Evolutionary conservation across 2,329 filamentous ascomycete genomes (phyloP), one percentile per base, ranked within the genome.

Genomic region (Saccharata proteae): DNA sequence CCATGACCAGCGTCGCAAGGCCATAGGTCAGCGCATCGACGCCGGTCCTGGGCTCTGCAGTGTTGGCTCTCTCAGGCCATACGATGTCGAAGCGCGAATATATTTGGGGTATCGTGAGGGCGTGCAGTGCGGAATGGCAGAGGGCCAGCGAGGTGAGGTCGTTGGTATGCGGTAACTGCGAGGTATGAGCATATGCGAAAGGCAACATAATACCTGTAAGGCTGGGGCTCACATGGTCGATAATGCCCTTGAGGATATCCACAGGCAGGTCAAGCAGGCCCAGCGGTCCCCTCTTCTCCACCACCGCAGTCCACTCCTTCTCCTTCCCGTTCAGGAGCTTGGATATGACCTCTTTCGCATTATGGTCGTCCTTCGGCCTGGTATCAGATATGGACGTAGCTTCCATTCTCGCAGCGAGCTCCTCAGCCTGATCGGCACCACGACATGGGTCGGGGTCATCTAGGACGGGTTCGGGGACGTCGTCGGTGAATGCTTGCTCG

Each of bases 11-110:
- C 0, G 83, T 90, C 9, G 82, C 75, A 13, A 90, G 63, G 5
- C 83, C 82, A 49, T 84, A 88, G 0, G 81, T 86, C 26, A 90
- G 69, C 22, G 82, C 81, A 58, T 90, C 81, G 17, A 90, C 81
- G 35, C 77, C 79, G 23, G 74, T 74, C 25, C 76, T 67, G 32
- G 77, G 74, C 43, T 80, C 73, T 2, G 69, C 62, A 6, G 73
- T 65, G 6, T 69, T 63, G 40, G 70, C 68, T 18, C 71, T 72
- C 46, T 88, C 81, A 0, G 82, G 82, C 83, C 83, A 90, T 24
- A 88, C 79, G 40, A 90, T 90, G 48, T 90, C 82, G 55, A 90
- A 90, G 38, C 80, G 73, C 12, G 79, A 80, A 58, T 90, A 90
- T 41, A 90, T 84, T 44, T 77, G 74, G 12, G 82, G 81, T 15